Evolutionary conservation across 345 rosid genomes (phyloP).

Genomic region (Combretum micranthum): DNA sequence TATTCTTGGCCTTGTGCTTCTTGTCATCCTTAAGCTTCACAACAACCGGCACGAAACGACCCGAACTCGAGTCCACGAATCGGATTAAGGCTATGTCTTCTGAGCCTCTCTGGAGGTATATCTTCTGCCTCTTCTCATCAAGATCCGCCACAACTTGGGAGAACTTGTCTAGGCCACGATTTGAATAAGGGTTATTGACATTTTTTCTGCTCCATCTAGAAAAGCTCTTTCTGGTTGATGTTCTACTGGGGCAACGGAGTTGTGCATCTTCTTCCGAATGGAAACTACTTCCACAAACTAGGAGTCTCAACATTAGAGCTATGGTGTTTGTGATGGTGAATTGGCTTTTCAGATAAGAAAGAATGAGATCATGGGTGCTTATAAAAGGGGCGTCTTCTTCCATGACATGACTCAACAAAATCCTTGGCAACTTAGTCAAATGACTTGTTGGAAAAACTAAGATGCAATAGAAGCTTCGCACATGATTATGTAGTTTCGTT

Average conservation of each 20-base stretch:
- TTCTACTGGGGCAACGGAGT: slow-evolving; percentile 22
- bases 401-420: slow-evolving; percentile 5
- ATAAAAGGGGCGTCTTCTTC: no score
- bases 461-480: slow-evolving; percentile 18
- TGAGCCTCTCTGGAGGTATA: slow-evolving; percentile 41
- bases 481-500: slow-evolving; percentile 10
- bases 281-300: slow-evolving; percentile 25
- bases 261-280: slow-evolving; percentile 18
- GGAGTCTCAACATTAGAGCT: slow-evolving; percentile 21
- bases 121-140: slow-evolving; percentile 46
- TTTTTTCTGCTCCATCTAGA: slow-evolving; percentile 9
- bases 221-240: slow-evolving; percentile 25
- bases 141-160: slow-evolving; percentile 53
- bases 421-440: slow-evolving; percentile 18
- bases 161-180: slow-evolving; percentile 71
- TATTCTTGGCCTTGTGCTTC: slow-evolving; percentile 8
- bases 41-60: slow-evolving; percentile 45
- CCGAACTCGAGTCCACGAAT: slow-evolving; percentile 34
- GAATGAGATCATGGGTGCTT: no score
- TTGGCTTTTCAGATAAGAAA: no score
- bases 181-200: slow-evolving; percentile 63
- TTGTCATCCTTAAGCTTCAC: slow-evolving; percentile 33
- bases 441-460: not conserved
- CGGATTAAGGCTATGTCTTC: slow-evolving; percentile 45
- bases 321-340: no score